Evolutionary conservation across 2,329 filamentous ascomycete genomes (phyloP), one percentile per base, ranked within the genome.

Genomic region (Rutstroemia sp.): DNA sequence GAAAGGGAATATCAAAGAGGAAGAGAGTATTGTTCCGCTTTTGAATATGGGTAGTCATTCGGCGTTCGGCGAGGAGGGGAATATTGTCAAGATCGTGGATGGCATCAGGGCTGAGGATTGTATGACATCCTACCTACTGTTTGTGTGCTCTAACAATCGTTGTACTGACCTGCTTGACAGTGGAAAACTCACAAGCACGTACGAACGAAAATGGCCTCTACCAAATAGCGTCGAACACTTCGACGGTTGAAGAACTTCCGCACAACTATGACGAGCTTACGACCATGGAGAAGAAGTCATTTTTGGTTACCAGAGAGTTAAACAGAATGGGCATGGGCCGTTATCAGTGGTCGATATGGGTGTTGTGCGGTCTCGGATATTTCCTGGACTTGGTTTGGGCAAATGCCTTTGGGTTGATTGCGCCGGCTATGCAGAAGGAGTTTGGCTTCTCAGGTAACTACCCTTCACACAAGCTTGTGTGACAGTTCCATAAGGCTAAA

Each of bases 281-380:
- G 2, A 21, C 59, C 14, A 49, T 55, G 39, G 60, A 64, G 42
- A 57, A 57, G 48, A 64, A 64, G 25, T 55, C 58, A 8, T 12
- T 51, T 1, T 27, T 63, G 9, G 57, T 61, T 47, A 58, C 60
- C 14, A 38, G 42, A 8, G 63, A 64, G 48, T 51, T 66, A 23
- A 58, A 65, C 41, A 21, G 25, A 1, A 59, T 64, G 51, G 65
- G 65, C 1, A 61, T 67, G 59, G 64, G 65, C 5, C 60, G 47
- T 45, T 65, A 66, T 47, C 65, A 67, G 39, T 65, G 62, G 63
- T 66, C 58, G 48, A 63, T 67, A 19, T 67, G 64, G 61, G 23
- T 25, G 3, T 49, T 67, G 5, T 66, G 64, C 25, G 65, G 65
- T 9, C 58, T 67, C 42, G 65, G 65, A 17, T 67, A 66, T 53